Evolutionary conservation across 169 alveolate genomes (phyloP).

Genomic region (Condylostoma magnum): DNA sequence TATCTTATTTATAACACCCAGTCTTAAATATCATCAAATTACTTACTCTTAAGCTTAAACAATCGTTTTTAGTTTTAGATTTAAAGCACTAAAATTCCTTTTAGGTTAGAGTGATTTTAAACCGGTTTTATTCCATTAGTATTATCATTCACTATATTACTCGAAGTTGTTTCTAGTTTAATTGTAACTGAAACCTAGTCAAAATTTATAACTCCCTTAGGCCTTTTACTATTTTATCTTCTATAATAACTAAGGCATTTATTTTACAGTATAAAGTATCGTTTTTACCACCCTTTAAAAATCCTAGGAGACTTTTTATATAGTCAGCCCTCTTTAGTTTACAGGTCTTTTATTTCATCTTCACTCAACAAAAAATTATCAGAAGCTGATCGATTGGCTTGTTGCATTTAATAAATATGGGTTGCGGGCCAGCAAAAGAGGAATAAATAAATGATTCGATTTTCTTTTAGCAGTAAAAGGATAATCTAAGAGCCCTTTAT

Average conservation of each 20-base stretch:
- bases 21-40: neutral
- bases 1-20: neutral
- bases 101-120: neutral
- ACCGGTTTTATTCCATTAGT: neutral
- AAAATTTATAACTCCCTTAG: neutral
- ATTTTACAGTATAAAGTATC: neutral
- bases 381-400: too few relatives aligned
- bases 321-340: constrained; percentile 7
- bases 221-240: constrained; percentile 30
- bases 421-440: too few relatives aligned
- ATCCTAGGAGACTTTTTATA: neutral
- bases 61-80: neutral
- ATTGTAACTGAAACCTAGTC: constrained; percentile 11
- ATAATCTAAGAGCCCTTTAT: too few relatives aligned
- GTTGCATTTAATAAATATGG: too few relatives aligned
- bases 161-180: neutral
- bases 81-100: neutral
- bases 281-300: neutral
- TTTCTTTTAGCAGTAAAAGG: too few relatives aligned
- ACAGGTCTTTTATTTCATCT: too few relatives aligned
- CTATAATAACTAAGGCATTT: constrained; percentile 33
- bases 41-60: neutral
- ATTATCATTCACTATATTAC: too few relatives aligned
- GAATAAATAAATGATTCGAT: too few relatives aligned
- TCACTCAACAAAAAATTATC: too few relatives aligned